Percentiles rank a stretch among this genome's conserved stretches.
Evolutionary conservation across 257 asterid species (phyloP).

Genomic region (Ilex aquifolium): DNA sequence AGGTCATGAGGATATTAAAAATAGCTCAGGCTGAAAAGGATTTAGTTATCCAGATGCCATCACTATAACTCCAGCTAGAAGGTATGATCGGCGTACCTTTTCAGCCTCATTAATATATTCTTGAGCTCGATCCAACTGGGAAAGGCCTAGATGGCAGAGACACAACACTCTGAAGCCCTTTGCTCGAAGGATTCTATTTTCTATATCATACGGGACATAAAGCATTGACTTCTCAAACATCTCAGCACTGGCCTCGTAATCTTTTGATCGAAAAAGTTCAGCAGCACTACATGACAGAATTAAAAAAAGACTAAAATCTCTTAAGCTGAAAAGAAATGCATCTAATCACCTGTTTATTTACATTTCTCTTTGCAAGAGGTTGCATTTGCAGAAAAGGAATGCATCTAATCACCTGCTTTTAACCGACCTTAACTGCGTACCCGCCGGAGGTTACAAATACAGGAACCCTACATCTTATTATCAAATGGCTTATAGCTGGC

Average conservation of each 20-base stretch:
- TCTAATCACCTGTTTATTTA: background rate
- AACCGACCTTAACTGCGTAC: too few relatives aligned
- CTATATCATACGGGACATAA: slow-evolving; percentile 69
- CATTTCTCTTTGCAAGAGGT: too few relatives aligned
- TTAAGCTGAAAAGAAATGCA: background rate
- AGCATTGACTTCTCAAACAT: slow-evolving; percentile 88
- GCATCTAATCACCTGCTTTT: too few relatives aligned
- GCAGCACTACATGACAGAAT: slow-evolving; percentile 62
- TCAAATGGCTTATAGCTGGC: too few relatives aligned
- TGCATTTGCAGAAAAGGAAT: too few relatives aligned
- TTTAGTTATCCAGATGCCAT: slow-evolving; percentile 13
- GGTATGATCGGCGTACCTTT: slow-evolving; percentile 42
- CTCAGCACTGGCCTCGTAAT: slow-evolving; percentile 70
- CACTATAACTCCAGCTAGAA: slow-evolving; percentile 5
- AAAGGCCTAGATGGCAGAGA: slow-evolving; percentile 80
- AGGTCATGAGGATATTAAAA: slow-evolving; percentile 17
- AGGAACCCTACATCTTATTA: too few relatives aligned
- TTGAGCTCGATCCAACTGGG: slow-evolving; percentile 89
- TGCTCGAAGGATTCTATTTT: slow-evolving; percentile 71
- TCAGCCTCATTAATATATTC: slow-evolving; percentile 95
- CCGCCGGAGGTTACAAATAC: too few relatives aligned
- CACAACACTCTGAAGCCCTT: slow-evolving; percentile 88
- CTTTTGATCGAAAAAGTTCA: slow-evolving; percentile 76
- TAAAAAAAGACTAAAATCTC: background rate
- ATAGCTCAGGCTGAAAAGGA: slow-evolving; percentile 3